phyloP scores from a whole-genome alignment of 345 rosid genomes.

The Eucalyptus tenuipes region DNA sequence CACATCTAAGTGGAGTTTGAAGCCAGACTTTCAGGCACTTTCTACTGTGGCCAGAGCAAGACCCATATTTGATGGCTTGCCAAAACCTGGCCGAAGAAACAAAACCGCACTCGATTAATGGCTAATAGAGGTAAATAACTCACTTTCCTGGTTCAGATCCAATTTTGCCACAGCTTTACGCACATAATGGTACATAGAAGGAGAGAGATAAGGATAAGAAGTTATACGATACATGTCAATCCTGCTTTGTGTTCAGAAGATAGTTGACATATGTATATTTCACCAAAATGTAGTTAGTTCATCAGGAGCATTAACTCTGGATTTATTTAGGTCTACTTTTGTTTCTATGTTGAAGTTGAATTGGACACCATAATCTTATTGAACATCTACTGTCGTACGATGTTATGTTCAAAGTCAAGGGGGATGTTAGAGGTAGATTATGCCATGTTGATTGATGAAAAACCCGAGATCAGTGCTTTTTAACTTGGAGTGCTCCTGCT shows the following conservation, averaged over 20 bases:
- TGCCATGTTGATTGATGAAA: background rate
- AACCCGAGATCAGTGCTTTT: background rate
- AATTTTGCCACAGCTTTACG: background rate
- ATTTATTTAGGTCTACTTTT: background rate
- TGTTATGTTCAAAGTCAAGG: background rate
- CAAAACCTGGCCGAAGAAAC: conserved; percentile 54
- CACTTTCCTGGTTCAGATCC: background rate
- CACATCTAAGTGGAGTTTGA: conserved; percentile 48
- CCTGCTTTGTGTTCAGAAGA: background rate
- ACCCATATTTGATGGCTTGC: conserved; percentile 75
- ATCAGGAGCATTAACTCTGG: background rate
- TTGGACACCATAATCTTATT: background rate
- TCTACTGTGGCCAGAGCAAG: conserved; percentile 34
- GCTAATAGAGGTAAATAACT: background rate
- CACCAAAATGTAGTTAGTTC: background rate
- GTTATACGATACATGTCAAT: background rate
- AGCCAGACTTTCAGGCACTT: conserved; percentile 48
- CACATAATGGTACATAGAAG: background rate
- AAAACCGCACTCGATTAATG: conserved; percentile 75
- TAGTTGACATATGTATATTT: background rate
- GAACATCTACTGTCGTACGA: background rate
- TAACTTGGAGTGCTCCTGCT: background rate
- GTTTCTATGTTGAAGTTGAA: background rate
- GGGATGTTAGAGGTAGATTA: background rate
- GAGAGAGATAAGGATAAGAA: background rate